Percentiles rank a stretch among this genome's conserved stretches.
Evolutionary conservation across 768 basidiomycete species (phyloP).

Genomic region (Dacryopinax spathularia): DNA sequence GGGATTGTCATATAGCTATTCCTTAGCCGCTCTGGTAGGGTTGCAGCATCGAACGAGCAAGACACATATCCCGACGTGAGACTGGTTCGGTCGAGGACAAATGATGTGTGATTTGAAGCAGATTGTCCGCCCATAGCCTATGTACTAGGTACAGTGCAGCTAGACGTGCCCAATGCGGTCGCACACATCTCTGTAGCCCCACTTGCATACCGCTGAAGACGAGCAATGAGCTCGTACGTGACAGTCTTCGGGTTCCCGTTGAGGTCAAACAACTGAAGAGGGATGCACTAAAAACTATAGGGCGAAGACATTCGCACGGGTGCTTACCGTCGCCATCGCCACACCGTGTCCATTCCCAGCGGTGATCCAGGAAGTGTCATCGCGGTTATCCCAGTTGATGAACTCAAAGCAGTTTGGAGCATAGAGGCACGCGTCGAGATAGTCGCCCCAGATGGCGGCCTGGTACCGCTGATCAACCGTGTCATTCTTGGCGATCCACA

Average conservation of each 20-base stretch:
- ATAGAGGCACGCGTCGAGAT: conserved; percentile 10
- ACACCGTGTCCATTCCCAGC: not conserved
- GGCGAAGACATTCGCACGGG: not conserved
- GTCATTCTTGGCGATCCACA: not conserved
- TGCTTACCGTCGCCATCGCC: not conserved
- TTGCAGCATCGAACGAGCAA: too few relatives aligned
- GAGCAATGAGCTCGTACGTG: conserved; percentile 6
- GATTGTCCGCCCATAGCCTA: too few relatives aligned
- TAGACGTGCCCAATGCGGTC: not conserved
- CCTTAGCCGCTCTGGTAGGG: too few relatives aligned
- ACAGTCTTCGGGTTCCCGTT: conserved; percentile 8
- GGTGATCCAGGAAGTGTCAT: conserved; percentile 10
- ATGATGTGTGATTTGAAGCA: too few relatives aligned
- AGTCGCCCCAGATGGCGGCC: conserved; percentile 3
- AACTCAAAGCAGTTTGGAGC: conserved; percentile 10
- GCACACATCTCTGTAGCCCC: conserved; percentile 7
- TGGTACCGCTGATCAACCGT: not conserved
- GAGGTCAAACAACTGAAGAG: not conserved
- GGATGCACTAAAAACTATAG: not conserved
- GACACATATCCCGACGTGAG: too few relatives aligned
- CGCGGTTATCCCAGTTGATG: conserved; percentile 9
- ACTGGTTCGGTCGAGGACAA: too few relatives aligned
- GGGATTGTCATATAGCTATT: too few relatives aligned
- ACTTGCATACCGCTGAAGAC: conserved; percentile 6
- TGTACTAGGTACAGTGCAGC: not conserved